Percentiles rank a stretch among this genome's conserved stretches.
Conservation (phyloP, 345 rosid species). For the Microcos paniculata region DNA sequence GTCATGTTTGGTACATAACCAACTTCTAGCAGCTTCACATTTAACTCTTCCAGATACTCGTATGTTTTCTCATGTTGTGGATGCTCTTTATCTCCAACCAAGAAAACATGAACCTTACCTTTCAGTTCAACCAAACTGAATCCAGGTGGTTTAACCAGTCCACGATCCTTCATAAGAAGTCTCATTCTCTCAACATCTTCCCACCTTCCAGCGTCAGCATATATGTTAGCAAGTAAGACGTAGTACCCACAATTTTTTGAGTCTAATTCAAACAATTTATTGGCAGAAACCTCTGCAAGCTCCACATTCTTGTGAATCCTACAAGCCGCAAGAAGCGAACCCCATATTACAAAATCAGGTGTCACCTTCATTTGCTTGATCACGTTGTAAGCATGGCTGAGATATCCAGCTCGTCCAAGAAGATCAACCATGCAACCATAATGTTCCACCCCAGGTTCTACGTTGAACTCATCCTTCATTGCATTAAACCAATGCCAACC, state of each 20-base stretch:
- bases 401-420: constrained; percentile 79
- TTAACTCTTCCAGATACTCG: constrained; percentile 47
- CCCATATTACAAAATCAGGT: constrained; percentile 80
- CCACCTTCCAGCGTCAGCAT: constrained; percentile 91
- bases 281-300: constrained; percentile 71
- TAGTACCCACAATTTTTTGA: constrained; percentile 74
- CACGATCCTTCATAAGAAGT: constrained; percentile 49
- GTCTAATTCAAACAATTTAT: constrained; percentile 61
- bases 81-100: constrained; percentile 82
- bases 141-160: constrained; percentile 73
- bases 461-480: constrained; percentile 52
- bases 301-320: constrained; percentile 81
- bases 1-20: constrained; percentile 74
- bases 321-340: constrained; percentile 91
- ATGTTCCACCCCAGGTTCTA: constrained; percentile 82
- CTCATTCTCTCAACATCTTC: constrained; percentile 77
- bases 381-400: constrained; percentile 61
- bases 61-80: constrained; percentile 63
- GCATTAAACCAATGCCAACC: constrained; percentile 77
- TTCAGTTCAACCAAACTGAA: constrained; percentile 78
- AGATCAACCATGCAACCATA: constrained; percentile 95
- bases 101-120: constrained; percentile 71
- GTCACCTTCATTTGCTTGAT: constrained; percentile 68
- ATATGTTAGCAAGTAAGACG: constrained; percentile 74
- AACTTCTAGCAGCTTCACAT: constrained; percentile 52